Base-by-base conservation (phyloP, 2,329 filamentous ascomycete genomes). In the Acephala macrosclerotiorum region DNA sequence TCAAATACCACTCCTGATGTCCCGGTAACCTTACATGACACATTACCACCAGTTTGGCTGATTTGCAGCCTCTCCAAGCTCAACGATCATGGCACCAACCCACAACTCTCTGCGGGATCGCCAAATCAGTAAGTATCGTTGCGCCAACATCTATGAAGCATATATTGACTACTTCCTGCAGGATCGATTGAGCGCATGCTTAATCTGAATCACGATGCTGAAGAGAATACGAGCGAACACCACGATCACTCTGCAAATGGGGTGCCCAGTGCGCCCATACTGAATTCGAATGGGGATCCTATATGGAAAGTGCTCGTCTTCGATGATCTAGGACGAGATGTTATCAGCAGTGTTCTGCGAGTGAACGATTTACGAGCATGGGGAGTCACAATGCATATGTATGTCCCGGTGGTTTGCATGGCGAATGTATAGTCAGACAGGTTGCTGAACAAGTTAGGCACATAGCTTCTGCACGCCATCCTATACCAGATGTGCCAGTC, bases 231-330 rank as follows among this genome's bases (percentile, higher is more conserved):
- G 65, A 85, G 85, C 71, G 84, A 87, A 64, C 81, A 85, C 58
- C 86, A 92, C 66, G 91, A 94, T 65, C 78, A 84, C 45, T 82
- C 86, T 2, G 75, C 79, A 36, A 90, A 89, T 75, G 89, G 89
- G 59, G 85, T 90, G 62, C 87, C 91, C 25, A 86, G 90, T 42
- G 89, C 90, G n/a, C 91, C 93, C 18, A 91, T 97, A 61, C 82
- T 97, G 68, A 94, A 94, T 72, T 86, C 92, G 56, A 91, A 96
- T 73, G 94, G 94, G 69, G 93, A 97, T 75, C 94, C 95, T 0
- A 94, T 97, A 81, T 98, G 95, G 95, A 98, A 98, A 79, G 92
- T 98, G 7, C 83, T 99, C 60, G 93, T 99, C 11, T 98, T 99
- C 77, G 96, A 99, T 79, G 91, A 95, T 72, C 79, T 90, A 3